phyloP scores from a whole-genome alignment of 192 early-diverging fungal species.

The Gigaspora rosea region DNA sequence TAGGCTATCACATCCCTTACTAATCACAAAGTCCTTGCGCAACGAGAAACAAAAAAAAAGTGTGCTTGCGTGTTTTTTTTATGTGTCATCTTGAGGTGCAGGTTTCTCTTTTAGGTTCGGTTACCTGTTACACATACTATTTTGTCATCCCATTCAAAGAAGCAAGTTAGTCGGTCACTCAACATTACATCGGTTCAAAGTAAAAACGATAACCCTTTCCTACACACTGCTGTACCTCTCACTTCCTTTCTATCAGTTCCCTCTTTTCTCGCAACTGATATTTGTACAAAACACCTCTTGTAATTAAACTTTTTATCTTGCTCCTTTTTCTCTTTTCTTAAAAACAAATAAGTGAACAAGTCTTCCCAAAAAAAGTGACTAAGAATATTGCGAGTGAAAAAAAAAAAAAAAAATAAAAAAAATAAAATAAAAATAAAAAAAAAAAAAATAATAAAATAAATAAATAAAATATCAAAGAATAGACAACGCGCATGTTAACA shows the following conservation, averaged over 20 bases:
- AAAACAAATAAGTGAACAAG: not conserved
- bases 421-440: not conserved
- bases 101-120: conserved; percentile 16
- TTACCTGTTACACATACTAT: conserved; percentile 6
- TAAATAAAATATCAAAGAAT: not conserved
- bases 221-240: not conserved
- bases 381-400: not conserved
- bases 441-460: not conserved
- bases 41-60: conserved; percentile 17
- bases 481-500: conserved; percentile 13
- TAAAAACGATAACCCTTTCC: conserved; percentile 8
- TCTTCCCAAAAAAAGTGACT: not conserved
- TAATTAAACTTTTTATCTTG: not conserved
- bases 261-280: not conserved
- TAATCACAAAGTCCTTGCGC: not conserved
- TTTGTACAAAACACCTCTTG: not conserved
- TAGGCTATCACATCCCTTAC: too few species aligned
- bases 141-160: conserved; percentile 24
- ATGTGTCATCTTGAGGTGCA: not conserved
- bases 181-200: conserved; percentile 22
- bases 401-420: conserved; percentile 10
- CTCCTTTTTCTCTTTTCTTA: not conserved
- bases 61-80: not conserved
- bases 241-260: not conserved
- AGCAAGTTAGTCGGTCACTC: conserved; percentile 13